Base-by-base conservation (phyloP, 2,329 filamentous ascomycete genomes). In the Aspergillus brasiliensis region DNA sequence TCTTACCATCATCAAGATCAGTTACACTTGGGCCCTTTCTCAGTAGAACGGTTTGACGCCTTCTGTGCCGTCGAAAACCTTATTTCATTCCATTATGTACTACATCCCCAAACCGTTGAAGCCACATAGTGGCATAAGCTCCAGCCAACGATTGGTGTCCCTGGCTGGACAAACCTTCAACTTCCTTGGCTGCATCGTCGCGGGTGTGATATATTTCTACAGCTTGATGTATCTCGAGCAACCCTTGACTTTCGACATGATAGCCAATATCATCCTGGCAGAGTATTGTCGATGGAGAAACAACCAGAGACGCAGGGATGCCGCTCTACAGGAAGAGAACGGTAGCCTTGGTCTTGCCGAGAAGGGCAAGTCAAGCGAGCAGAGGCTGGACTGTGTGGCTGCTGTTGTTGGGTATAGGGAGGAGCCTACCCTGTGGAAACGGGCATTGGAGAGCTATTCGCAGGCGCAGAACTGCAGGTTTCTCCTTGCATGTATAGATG, bases 391-490 rank as follows among this genome's bases (percentile, higher is more conserved):
- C 28, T 71, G 69, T 17, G 68, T 73, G 58, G 69, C 69, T 6
- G 64, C 67, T 0, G 63, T 74, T 19, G 71, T 73, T 15, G 72
- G 72, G 23, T 74, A 72, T 60, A 68, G 72, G 27, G 72, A 74
- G 51, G 71, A 74, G 21, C 67, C 69, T 1, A 59, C 56, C 4
- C 52, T 73, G 2, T 74, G 70, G 60, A 62, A 61, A 27, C 65
- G 65, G 8, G 68, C 67, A n/a, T 57, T 74, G 38, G 62, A 67
- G 2, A 73, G 71, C 53, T 74, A 74, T 64, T 69, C 64, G 34
- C 53, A 59, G 5, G 65, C 68, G 2, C 55, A 63, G 5, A 67
- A 66, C 8, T 66, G 68, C n/a, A 62, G 62, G 0, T 68, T 71
- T 34, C 42, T 73, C n/a, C 62, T 74, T 2, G 64, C 68, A 4